Base-by-base conservation (phyloP, 2,329 filamentous ascomycete genomes). In the Epicoccum sorghinum region DNA sequence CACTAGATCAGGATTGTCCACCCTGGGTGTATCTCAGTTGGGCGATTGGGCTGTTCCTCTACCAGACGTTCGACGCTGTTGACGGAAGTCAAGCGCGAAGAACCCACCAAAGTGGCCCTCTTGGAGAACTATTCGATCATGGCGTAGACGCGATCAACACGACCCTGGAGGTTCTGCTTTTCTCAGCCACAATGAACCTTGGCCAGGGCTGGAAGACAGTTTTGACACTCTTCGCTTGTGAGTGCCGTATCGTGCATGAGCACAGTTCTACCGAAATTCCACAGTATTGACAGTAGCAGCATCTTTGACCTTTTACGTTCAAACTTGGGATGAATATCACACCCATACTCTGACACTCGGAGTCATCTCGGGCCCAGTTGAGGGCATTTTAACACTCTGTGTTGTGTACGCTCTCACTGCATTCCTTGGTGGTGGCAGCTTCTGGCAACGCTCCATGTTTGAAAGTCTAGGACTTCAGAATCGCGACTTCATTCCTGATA, bases 241-340 rank as follows among this genome's bases (percentile, higher is more conserved):
- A 64, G 65, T 59, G 14, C 35, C 32, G 29, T 6, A 14, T 3
- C 9, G 14, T 12, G 3, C 9, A 40, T 25, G 6, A 4, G 30
- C 36, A 27, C 18, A 4, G 13, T 7, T 4, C 3, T 8, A 27
- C 7, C 7, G 18, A 5, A 3, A 7, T 5, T 47, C 32, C n/a
- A 36, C 13, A 12, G 2, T 23, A 8, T 36, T 55, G 18, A 22
- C 13, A n/a, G 10, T 5, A 10, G 7, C 57, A 91, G 89, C 90
- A 6, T 86, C 93, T 55, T 81, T 96, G 67, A 97, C 95, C n/a
- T 99, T 99, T 77, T 98, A 98, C 75, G 89, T 98, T 37, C 95
- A 98, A 75, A 98, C 95, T 30, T 99, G 95, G 95, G 95, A 99
- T 71, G 95, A 98, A 75, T 99, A 98, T 78, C 93, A 98, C 78